Evolutionary conservation across 140 eudicot species (phyloP), one percentile per base, ranked within the genome.

Genomic region (Ambrosia hybrid): DNA sequence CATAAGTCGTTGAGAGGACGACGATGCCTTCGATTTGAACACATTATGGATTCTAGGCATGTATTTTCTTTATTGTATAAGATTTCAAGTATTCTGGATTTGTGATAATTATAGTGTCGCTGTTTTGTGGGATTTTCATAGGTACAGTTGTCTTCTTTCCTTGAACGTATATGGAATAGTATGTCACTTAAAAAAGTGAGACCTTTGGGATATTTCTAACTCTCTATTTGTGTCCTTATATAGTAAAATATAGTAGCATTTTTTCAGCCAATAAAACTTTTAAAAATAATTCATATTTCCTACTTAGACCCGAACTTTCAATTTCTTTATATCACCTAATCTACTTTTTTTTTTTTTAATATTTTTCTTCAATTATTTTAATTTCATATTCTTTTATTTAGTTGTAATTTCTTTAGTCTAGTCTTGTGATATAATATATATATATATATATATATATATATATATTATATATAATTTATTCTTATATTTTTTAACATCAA

Each of bases 1-100:
- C 82, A 78, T 78, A 78, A 65, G 82, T 78, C 78, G 65, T 72
- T 71, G n/a, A 30, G 55, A n/a, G 34, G 62, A 57, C 69, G 64
- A 78, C 69, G 63, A 72, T 45, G 69, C 39, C 78, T 56, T 5
- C 53, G 49, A 72, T 36, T 72, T 56, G 73, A 66, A 65, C 70
- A 65, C 57, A 34, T 64, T 39, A 13, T 66, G 65, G 73, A 78
- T 66, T 70, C 72, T 70, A 70, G 72, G 81, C 81, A 49, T 72
- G 77, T 56, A 71, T 78, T 68, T 65, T 55, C 64, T 72, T 65
- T 34, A 65, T 16, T 71, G 56, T 49, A 72, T 66, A 72, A 78
- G 78, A 78, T 65, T 64, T 71, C 41, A 78, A 46, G 70, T 15
- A 58, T 48, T 72, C 3, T 79, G 71, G 65, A 72, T 66, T 72